Percentiles rank a stretch among this genome's conserved stretches.
Evolutionary conservation across 2,329 filamentous ascomycete genomes (phyloP).

Genomic region (Epichloe elymi): DNA sequence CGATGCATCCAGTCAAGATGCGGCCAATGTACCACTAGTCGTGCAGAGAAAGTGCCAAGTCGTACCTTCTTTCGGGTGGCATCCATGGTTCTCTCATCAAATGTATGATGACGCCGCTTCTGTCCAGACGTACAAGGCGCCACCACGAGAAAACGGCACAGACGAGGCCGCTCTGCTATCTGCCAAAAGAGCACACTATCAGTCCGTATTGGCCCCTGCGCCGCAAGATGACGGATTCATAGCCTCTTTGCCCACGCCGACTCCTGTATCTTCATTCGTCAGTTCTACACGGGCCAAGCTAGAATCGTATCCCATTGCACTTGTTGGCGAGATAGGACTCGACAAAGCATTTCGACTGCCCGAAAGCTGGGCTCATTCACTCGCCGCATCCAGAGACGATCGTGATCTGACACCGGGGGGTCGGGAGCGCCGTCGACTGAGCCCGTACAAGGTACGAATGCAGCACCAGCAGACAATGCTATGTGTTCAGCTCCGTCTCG

Average conservation of each 20-base stretch:
- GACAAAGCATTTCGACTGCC: conserved; percentile 69
- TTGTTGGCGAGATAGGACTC: conserved; percentile 66
- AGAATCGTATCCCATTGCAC: conserved; percentile 42
- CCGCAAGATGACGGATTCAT: conserved; percentile 30
- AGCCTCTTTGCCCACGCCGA: conserved; percentile 43
- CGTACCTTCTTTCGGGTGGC: conserved; percentile 72
- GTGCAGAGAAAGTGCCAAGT: conserved; percentile 12
- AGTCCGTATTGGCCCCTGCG: conserved; percentile 47
- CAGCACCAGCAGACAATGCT: conserved; percentile 57
- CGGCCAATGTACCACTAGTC: background rate
- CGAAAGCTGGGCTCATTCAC: conserved; percentile 33
- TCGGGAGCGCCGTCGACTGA: conserved; percentile 54
- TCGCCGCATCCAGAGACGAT: conserved; percentile 14
- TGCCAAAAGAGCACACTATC: conserved; percentile 47
- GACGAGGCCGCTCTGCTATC: conserved; percentile 10
- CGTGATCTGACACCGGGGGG: conserved; percentile 51
- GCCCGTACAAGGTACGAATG: conserved; percentile 53
- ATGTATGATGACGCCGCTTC: conserved; percentile 48
- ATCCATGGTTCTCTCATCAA: conserved; percentile 75
- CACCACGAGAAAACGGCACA: conserved; percentile 7
- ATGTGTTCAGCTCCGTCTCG: conserved; percentile 54
- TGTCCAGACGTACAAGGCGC: conserved; percentile 22
- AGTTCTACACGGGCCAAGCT: conserved; percentile 42
- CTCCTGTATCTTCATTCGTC: conserved; percentile 45
- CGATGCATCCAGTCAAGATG: background rate